These are phyloP conservation scores for Digitaria exilis DNA, from an alignment of 202 grass and related monocot species.

Conservation along the genomic window DNA sequence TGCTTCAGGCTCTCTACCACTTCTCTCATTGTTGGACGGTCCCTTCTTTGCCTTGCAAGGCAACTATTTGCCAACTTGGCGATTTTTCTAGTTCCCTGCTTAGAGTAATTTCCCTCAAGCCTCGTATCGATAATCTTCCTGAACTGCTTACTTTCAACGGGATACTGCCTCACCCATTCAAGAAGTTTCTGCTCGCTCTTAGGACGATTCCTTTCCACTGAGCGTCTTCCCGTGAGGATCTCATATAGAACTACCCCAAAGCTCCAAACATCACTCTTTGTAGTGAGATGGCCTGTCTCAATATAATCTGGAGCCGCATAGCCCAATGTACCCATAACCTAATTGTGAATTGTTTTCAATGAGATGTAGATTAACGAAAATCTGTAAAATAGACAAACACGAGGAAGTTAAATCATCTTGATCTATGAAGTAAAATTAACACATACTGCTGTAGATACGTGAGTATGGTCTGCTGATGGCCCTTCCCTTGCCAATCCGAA, in stretches of 20 bases:
- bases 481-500: slow-evolving; percentile 77
- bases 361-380: background rate
- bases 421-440: slow-evolving; percentile 5
- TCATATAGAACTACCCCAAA: slow-evolving; percentile 84
- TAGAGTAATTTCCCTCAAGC: slow-evolving; percentile 50
- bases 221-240: slow-evolving; percentile 65
- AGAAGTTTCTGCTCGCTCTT: slow-evolving; percentile 71
- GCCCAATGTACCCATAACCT: slow-evolving; percentile 77
- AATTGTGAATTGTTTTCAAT: slow-evolving; percentile 17
- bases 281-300: slow-evolving; percentile 76
- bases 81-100: slow-evolving; percentile 45
- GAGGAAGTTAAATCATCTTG: slow-evolving; percentile 8
- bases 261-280: slow-evolving; percentile 80
- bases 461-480: slow-evolving; percentile 55
- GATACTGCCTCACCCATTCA: slow-evolving; percentile 78
- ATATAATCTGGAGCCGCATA: slow-evolving; percentile 78
- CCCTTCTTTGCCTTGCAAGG: slow-evolving; percentile 63
- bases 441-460: slow-evolving; percentile 69
- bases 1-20: slow-evolving; percentile 54
- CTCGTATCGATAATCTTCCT: slow-evolving; percentile 55
- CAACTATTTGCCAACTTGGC: slow-evolving; percentile 68
- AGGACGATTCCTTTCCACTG: slow-evolving; percentile 65
- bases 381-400: background rate
- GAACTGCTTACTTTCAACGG: slow-evolving; percentile 53
- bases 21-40: slow-evolving; percentile 67